Conservation (phyloP, 2,329 filamentous ascomycete species). For the Sarocladium brachiariae region DNA sequence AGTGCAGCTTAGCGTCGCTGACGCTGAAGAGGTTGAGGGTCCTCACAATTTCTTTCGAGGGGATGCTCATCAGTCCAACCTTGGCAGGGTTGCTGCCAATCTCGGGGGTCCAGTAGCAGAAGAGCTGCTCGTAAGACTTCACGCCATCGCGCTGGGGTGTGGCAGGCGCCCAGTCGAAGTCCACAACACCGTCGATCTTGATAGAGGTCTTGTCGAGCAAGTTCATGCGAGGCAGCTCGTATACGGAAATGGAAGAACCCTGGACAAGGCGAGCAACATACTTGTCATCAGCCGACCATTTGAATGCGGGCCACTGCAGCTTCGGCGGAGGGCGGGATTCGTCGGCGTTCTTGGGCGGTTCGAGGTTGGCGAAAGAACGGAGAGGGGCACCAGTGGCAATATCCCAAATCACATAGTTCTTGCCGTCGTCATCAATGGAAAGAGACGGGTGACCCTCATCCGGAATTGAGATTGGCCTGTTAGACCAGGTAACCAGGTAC, state of each 20-base stretch:
- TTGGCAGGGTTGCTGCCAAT: conserved; percentile 97
- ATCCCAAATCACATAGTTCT: conserved; percentile 99
- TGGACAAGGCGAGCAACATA: conserved; percentile 91
- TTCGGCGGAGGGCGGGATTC: conserved; percentile 68
- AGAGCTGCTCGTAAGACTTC: conserved; percentile 89
- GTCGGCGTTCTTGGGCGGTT: conserved; percentile 52
- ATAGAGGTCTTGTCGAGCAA: conserved; percentile 84
- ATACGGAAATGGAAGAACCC: conserved; percentile 82
- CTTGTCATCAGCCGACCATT: conserved; percentile 97
- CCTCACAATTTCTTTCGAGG: conserved; percentile 87
- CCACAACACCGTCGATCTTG: conserved; percentile 93
- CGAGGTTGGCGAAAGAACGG: conserved; percentile 87
- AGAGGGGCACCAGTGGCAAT: conserved; percentile 83
- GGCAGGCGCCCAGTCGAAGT: conserved; percentile 96
- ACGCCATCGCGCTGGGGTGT: conserved; percentile 74
- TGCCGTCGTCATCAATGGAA: conserved; percentile 88
- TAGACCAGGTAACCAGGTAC: conserved; percentile 95
- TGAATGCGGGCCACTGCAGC: conserved; percentile 97
- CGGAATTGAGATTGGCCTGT: conserved; percentile 84
- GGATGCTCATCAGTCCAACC: conserved; percentile 93
- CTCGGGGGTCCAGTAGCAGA: conserved; percentile 98
- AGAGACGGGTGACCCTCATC: conserved; percentile 81
- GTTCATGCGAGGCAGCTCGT: conserved; percentile 84
- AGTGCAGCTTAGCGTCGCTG: conserved; percentile 94
- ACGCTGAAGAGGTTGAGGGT: conserved; percentile 98